phyloP scores from a whole-genome alignment of 345 rosid species.

The Populus alba region DNA sequence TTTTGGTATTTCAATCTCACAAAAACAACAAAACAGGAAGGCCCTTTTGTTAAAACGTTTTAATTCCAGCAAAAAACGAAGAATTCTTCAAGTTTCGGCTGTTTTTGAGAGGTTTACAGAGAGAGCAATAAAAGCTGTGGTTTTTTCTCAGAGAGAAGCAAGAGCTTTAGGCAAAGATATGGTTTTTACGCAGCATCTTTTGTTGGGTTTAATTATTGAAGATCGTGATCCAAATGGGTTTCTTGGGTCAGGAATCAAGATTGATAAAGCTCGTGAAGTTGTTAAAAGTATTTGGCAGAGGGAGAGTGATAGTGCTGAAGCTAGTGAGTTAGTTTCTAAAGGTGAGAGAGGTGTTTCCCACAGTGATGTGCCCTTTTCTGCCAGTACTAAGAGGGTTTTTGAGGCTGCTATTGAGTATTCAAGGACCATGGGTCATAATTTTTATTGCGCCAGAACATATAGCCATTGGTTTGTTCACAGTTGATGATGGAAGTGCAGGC shows the following conservation, averaged over 20 bases:
- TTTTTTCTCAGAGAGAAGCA: constrained; percentile 86
- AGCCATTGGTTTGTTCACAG: constrained; percentile 78
- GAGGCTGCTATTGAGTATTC: constrained; percentile 98
- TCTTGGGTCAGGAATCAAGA: constrained; percentile 68
- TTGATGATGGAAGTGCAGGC: constrained; percentile 86
- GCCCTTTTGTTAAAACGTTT: constrained; percentile 17
- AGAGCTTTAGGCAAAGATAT: constrained; percentile 66
- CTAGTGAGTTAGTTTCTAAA: constrained; percentile 17
- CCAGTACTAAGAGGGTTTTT: constrained; percentile 77
- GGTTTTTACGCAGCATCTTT: constrained; percentile 81
- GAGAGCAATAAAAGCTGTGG: constrained; percentile 70
- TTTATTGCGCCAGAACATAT: constrained; percentile 93
- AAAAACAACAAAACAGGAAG: constrained; percentile 18
- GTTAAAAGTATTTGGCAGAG: constrained; percentile 61
- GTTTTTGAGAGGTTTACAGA: constrained; percentile 91
- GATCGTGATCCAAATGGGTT: constrained; percentile 82
- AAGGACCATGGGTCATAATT: constrained; percentile 73
- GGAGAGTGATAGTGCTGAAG: constrained; percentile 19
- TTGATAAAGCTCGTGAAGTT: constrained; percentile 70
- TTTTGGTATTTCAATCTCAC: constrained; percentile 53
- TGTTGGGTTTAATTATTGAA: constrained; percentile 71
- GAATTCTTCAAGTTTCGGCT: constrained; percentile 50
- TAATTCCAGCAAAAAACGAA: constrained; percentile 35
- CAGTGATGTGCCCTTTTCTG: constrained; percentile 67
- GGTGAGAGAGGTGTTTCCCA: neutral